Base-by-base conservation (phyloP, 2,329 filamentous ascomycete genomes). In the Zasmidium citrigriseum region DNA sequence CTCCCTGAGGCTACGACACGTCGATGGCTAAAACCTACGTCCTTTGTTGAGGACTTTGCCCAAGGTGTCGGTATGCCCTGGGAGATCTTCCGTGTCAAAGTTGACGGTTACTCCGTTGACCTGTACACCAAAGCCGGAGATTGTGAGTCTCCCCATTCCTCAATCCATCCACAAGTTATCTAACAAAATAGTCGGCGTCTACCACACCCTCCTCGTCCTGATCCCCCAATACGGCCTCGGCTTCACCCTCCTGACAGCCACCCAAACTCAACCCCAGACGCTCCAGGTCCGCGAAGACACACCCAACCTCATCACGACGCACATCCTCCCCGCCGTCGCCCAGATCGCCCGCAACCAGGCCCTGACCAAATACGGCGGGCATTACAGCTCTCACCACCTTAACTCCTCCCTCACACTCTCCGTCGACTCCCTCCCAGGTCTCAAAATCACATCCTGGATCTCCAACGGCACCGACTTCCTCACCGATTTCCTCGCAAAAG, bases 41-140 rank as follows among this genome's bases (percentile, higher is more conserved):
- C 72, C 73, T 63, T 79, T 76, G 1, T 74, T 74, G 0, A 65
- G 12, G 50, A 73, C 70, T 2, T 68, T 69, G 55, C 72, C 72
- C 70, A 72, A 45, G 72, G 74, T 23, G 69, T 81, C 27, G 80
- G 80, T 9, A 72, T 71, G 5, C 78, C 78, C 0, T 82, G 79
- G 79, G 80, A 82, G 63, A 82, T 82, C 48, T 68, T 75, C 23
- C 76, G 77, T 63, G 68, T 25, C 65, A 75, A 54, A 72, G 71
- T 61, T 58, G 77, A 24, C 75, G 71, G 74, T 14, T 75, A 77
- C 2, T 62, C 78, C 1, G 59, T 81, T 14, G 79, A 82, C 23
- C 52, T 82, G 1, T 81, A 81, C 66, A 76, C 77, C 24, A 83
- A 83, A 64, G 68, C 64, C 1, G 81, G 80, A 2, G 75, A 77